Conservation (phyloP, 306 rosid genomes). For the Ziziphus jujuba region DNA sequence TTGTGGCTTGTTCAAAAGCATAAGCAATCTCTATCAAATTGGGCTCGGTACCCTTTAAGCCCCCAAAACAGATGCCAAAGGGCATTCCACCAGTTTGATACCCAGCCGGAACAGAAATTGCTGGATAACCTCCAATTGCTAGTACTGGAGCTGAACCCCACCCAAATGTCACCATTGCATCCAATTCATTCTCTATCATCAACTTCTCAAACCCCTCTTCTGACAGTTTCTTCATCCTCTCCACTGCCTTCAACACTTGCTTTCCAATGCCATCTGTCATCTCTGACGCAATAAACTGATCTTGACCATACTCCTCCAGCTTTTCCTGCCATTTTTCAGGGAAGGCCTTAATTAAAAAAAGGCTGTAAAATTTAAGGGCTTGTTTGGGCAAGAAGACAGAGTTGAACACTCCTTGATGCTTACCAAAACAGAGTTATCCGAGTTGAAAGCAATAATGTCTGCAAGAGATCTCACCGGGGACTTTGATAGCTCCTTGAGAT, state of each 20-base stretch:
- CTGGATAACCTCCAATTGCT: constrained; percentile 50
- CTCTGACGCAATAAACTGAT: constrained; percentile 24
- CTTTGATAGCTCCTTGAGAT: constrained; percentile 38
- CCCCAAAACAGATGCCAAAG: constrained; percentile 42
- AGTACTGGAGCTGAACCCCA: constrained; percentile 20
- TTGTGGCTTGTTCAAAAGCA: constrained; percentile 43
- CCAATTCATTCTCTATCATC: constrained; percentile 33
- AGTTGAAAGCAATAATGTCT: constrained; percentile 56
- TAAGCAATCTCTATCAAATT: constrained; percentile 44
- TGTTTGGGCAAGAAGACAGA: neutral
- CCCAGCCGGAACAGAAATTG: constrained; percentile 44
- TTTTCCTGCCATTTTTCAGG: constrained; percentile 27
- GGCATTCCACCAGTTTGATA: constrained; percentile 32
- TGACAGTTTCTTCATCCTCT: constrained; percentile 25
- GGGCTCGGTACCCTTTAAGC: constrained; percentile 42
- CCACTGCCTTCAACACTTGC: constrained; percentile 20
- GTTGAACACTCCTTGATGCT: constrained; percentile 1
- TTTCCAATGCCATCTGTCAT: constrained; percentile 28
- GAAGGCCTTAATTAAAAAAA: too few species aligned
- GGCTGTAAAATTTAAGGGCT: too few species aligned
- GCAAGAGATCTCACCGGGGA: constrained; percentile 58
- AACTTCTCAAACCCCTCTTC: constrained; percentile 36
- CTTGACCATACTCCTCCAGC: constrained; percentile 38
- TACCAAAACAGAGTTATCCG: constrained; percentile 41
- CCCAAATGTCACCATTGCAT: constrained; percentile 43